These are phyloP conservation scores for Cyberlindnera lachancei DNA, from an alignment of 805 yeast genomes.

Conservation along the genomic window DNA sequence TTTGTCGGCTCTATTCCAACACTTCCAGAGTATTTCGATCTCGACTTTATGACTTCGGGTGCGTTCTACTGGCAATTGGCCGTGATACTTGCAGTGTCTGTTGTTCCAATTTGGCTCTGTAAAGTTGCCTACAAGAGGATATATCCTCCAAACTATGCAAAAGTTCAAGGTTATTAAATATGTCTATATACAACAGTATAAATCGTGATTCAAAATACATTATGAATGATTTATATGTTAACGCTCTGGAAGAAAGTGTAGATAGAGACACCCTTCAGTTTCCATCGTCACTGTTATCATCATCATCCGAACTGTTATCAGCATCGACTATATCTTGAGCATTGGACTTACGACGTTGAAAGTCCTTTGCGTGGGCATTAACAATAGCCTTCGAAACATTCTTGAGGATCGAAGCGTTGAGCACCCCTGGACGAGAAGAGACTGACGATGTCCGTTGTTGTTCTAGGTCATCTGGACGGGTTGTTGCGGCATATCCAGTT, in stretches of 20 bases:
- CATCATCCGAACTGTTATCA: constrained; percentile 21
- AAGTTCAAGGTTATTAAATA: constrained; percentile 70
- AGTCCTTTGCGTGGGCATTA: constrained; percentile 78
- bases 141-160: constrained; percentile 94
- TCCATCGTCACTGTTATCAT: constrained; percentile 27
- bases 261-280: no score
- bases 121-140: constrained; percentile 67
- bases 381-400: constrained; percentile 50
- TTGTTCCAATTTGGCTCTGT: constrained; percentile 85
- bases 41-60: constrained; percentile 49
- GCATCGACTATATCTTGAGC: constrained; percentile 12
- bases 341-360: constrained; percentile 38
- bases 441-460: neutral
- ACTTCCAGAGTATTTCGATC: constrained; percentile 78
- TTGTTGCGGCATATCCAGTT: neutral
- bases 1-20: constrained; percentile 78
- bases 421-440: constrained; percentile 9
- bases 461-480: neutral
- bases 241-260: no score
- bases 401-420: constrained; percentile 27
- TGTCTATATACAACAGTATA: neutral
- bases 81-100: constrained; percentile 57
- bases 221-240: neutral
- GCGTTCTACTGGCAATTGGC: constrained; percentile 63
- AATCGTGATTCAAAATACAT: constrained; percentile 6